phyloP scores from a whole-genome alignment of 1,284 basidiomycete species.

The Coriolopsis trogii region DNA sequence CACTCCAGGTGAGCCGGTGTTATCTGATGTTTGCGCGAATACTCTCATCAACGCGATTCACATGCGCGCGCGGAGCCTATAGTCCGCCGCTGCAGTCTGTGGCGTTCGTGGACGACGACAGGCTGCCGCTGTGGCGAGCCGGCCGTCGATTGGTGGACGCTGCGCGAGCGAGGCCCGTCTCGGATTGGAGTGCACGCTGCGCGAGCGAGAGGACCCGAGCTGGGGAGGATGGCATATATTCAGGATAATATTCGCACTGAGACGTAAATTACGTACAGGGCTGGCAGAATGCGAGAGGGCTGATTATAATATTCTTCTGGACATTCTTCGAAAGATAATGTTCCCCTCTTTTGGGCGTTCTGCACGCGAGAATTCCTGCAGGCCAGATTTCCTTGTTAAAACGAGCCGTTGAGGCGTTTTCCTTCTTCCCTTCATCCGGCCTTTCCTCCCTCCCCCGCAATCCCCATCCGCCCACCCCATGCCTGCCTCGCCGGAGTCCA shows the following conservation, averaged over 20 bases:
- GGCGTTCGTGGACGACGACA: no score
- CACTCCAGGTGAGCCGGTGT: constrained; percentile 26
- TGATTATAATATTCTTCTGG: constrained; percentile 42
- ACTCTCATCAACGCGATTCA: constrained; percentile 22
- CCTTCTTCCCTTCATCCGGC: constrained; percentile 48
- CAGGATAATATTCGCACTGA: constrained; percentile 18
- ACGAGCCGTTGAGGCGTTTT: constrained; percentile 67
- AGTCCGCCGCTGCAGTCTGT: background rate
- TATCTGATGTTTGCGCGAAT: constrained; percentile 25
- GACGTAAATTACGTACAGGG: constrained; percentile 57
- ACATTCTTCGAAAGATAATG: constrained; percentile 47
- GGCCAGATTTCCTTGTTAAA: constrained; percentile 77
- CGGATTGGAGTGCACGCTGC: no score
- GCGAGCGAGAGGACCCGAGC: no score
- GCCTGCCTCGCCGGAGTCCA: constrained; percentile 47
- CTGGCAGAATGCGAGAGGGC: constrained; percentile 42
- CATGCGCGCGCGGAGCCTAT: constrained; percentile 19
- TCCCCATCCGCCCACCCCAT: constrained; percentile 36
- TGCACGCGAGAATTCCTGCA: constrained; percentile 68
- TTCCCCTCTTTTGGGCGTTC: constrained; percentile 53
- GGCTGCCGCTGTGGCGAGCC: no score
- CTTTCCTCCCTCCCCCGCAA: constrained; percentile 28
- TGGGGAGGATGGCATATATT: constrained; percentile 16
- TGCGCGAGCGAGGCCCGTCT: no score
- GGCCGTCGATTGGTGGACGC: no score